Evolutionary conservation across 305 asterid species (phyloP).

Genomic region (Fraxinus greggii): DNA sequence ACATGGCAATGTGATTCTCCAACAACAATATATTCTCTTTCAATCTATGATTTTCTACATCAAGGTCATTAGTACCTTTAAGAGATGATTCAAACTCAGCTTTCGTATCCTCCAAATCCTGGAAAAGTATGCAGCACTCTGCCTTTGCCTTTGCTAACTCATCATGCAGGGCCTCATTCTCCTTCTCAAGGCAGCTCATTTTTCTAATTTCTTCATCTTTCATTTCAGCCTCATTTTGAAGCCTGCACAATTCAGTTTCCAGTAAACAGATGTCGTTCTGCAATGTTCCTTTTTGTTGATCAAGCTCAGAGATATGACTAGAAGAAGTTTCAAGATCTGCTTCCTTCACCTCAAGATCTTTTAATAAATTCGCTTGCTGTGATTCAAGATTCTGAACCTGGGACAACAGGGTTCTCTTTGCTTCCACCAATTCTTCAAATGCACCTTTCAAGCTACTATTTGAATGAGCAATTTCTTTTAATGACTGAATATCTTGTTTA

Average conservation of each 20-base stretch:
- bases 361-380: slow-evolving; percentile 40
- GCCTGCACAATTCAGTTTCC: slow-evolving; percentile 44
- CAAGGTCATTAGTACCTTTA: slow-evolving; percentile 26
- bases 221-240: slow-evolving; percentile 49
- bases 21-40: slow-evolving; percentile 31
- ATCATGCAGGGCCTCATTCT: slow-evolving; percentile 43
- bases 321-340: slow-evolving; percentile 56
- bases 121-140: slow-evolving; percentile 39
- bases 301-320: slow-evolving; percentile 44
- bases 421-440: slow-evolving; percentile 35
- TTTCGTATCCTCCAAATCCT: slow-evolving; percentile 51
- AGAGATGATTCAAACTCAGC: slow-evolving; percentile 38
- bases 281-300: slow-evolving; percentile 48
- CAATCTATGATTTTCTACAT: slow-evolving; percentile 36
- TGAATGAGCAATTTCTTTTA: slow-evolving; percentile 32
- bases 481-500: slow-evolving; percentile 36
- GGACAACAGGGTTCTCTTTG: slow-evolving; percentile 30
- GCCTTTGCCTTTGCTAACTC: slow-evolving; percentile 42
- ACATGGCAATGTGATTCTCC: slow-evolving; percentile 40
- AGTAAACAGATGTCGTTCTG: slow-evolving; percentile 40
- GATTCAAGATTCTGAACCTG: slow-evolving; percentile 43
- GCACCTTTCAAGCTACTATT: slow-evolving; percentile 32
- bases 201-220: slow-evolving; percentile 51
- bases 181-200: slow-evolving; percentile 54
- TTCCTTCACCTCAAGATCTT: slow-evolving; percentile 54